Percentiles rank a stretch among this genome's conserved stretches.
Conservation (phyloP, 2,329 filamentous ascomycete species). For the Colletotrichum sp. region DNA sequence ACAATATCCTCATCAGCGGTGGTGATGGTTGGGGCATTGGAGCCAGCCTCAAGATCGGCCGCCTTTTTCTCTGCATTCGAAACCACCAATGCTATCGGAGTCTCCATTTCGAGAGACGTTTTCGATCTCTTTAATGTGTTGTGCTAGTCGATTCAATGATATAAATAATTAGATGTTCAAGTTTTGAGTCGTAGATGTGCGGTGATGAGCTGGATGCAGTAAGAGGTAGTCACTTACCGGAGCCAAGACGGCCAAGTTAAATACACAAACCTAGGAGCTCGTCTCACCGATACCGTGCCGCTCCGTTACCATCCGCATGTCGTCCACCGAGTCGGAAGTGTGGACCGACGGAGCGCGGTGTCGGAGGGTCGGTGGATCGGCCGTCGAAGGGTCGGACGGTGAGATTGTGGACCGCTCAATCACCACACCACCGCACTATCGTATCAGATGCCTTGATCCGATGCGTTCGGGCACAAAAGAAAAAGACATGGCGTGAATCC, state of each 20-base stretch:
- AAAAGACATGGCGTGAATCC: background rate
- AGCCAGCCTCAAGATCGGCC: background rate
- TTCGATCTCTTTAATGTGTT: background rate
- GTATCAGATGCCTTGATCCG: background rate
- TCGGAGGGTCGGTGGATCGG: background rate
- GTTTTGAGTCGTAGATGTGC: background rate
- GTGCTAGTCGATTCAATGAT: background rate
- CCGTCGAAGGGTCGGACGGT: background rate
- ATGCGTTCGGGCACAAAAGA: background rate
- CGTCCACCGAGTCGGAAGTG: background rate
- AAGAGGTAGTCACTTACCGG: background rate
- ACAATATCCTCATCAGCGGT: slow-evolving; percentile 38
- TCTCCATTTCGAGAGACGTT: background rate
- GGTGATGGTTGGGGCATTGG: background rate
- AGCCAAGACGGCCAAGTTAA: background rate
- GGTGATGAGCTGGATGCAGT: background rate
- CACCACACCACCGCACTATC: background rate
- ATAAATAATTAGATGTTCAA: too few species aligned
- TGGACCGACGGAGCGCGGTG: background rate
- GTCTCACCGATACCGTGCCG: background rate
- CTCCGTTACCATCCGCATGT: background rate
- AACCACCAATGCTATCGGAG: background rate
- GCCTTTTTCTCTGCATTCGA: background rate
- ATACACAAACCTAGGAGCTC: background rate
- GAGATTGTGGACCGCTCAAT: background rate